Conservation (phyloP, 2,329 filamentous ascomycete species). For the Colletotrichum horii region DNA sequence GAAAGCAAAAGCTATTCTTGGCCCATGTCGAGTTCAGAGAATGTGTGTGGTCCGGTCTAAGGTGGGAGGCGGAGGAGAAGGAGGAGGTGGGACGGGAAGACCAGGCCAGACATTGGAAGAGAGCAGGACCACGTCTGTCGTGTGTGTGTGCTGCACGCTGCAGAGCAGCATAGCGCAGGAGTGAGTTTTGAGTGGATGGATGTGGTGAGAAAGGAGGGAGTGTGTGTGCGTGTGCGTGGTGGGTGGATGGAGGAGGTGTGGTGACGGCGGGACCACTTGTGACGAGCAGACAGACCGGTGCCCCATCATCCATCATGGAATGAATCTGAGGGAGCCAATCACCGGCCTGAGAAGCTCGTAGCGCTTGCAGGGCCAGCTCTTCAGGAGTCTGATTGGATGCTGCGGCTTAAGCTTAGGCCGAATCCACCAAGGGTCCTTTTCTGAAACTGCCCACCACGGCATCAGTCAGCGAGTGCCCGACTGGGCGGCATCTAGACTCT, state of each 20-base stretch:
- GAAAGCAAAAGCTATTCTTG: slow-evolving; percentile 19
- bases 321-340: slow-evolving; percentile 31
- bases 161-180: not conserved
- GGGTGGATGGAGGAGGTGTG: not conserved
- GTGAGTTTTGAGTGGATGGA: not conserved
- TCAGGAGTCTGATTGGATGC: slow-evolving; percentile 38
- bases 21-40: not conserved
- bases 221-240: not conserved
- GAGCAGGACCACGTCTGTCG: not conserved
- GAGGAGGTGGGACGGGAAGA: slow-evolving; percentile 16
- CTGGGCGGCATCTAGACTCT: not conserved
- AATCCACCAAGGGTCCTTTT: slow-evolving; percentile 33
- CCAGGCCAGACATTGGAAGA: slow-evolving; percentile 8
- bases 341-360: slow-evolving; percentile 23
- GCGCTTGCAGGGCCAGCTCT: slow-evolving; percentile 31
- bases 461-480: slow-evolving; percentile 16
- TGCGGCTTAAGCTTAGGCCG: slow-evolving; percentile 35
- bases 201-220: not conserved
- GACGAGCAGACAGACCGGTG: not conserved
- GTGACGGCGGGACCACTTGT: not conserved
- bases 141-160: not conserved
- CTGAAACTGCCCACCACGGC: slow-evolving; percentile 24
- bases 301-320: not conserved
- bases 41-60: not conserved
- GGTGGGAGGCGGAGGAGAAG: not conserved